phyloP scores from a whole-genome alignment of 345 rosid species.

The Mallotus nudiflorus region DNA sequence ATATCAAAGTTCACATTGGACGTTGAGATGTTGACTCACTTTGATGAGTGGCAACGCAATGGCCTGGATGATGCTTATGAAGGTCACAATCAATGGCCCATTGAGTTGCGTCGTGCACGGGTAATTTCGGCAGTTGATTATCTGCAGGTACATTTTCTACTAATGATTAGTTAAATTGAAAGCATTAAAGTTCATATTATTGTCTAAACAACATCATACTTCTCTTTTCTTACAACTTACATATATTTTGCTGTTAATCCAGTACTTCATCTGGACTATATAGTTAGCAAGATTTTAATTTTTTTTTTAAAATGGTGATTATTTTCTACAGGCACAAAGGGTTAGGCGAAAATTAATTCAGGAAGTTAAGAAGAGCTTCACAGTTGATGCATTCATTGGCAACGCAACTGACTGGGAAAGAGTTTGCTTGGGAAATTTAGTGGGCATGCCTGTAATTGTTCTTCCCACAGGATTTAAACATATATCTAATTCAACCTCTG shows the following conservation, averaged over 20 bases:
- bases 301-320: too few species aligned
- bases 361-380: conserved; percentile 73
- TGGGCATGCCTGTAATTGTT: conserved; percentile 73
- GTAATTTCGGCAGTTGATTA: conserved; percentile 74
- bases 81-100: conserved; percentile 93
- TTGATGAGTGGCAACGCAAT: conserved; percentile 84
- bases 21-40: conserved; percentile 81
- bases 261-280: too few species aligned
- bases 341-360: conserved; percentile 68
- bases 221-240: too few species aligned
- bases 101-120: conserved; percentile 68
- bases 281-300: too few species aligned
- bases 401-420: conserved; percentile 91
- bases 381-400: conserved; percentile 77
- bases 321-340: conserved; percentile 66
- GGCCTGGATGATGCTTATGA: conserved; percentile 66
- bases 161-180: neutral
- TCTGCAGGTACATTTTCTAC: conserved; percentile 48
- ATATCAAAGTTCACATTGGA: conserved; percentile 81
- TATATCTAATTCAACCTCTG: conserved; percentile 56
- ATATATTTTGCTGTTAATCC: neutral
- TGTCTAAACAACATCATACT: neutral
- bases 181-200: neutral
- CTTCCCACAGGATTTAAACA: conserved; percentile 62
- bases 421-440: conserved; percentile 86